These are phyloP conservation scores for Penicillium samsonianum DNA, from an alignment of 495 filamentous ascomycete genomes.

Conservation along the genomic window DNA sequence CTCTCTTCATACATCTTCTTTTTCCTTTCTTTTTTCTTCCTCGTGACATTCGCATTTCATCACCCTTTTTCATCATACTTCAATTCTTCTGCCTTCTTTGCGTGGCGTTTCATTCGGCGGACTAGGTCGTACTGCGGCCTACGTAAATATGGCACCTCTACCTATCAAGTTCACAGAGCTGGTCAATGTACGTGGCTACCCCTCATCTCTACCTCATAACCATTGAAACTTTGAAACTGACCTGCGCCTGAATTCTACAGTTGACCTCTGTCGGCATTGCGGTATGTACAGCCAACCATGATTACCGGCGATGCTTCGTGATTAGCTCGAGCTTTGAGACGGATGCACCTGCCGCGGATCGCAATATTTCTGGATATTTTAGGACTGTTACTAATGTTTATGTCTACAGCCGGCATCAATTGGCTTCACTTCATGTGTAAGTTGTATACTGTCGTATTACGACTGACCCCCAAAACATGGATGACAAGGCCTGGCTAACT, in stretches of 20 bases:
- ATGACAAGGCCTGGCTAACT: constrained; percentile 16
- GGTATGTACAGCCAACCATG: constrained; percentile 51
- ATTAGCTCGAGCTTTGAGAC: constrained; percentile 23
- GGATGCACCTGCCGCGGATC: constrained; percentile 25
- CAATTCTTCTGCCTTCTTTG: constrained; percentile 38
- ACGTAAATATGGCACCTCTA: constrained; percentile 68
- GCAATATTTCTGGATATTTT: constrained; percentile 14
- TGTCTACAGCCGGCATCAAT: constrained; percentile 69
- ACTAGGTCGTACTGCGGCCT: constrained; percentile 53
- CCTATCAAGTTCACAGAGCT: constrained; percentile 97
- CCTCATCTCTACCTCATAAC: constrained; percentile 6
- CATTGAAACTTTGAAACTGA: constrained; percentile 24
- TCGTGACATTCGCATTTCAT: constrained; percentile 21
- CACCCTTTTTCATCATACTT: constrained; percentile 24
- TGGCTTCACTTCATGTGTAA: constrained; percentile 96
- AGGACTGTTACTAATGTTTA: constrained; percentile 42
- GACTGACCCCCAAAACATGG: constrained; percentile 10
- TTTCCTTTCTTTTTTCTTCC: constrained; percentile 18
- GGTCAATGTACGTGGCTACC: constrained; percentile 65
- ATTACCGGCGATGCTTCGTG: constrained; percentile 16
- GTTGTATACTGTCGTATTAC: constrained; percentile 33
- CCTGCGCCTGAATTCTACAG: constrained; percentile 41
- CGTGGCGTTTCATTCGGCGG: constrained; percentile 51
- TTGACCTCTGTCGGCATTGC: constrained; percentile 78
- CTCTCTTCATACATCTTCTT: constrained; percentile 18